phyloP scores from a whole-genome alignment of 2,329 filamentous ascomycete genomes.

The Colletotrichum tamarilloi region DNA sequence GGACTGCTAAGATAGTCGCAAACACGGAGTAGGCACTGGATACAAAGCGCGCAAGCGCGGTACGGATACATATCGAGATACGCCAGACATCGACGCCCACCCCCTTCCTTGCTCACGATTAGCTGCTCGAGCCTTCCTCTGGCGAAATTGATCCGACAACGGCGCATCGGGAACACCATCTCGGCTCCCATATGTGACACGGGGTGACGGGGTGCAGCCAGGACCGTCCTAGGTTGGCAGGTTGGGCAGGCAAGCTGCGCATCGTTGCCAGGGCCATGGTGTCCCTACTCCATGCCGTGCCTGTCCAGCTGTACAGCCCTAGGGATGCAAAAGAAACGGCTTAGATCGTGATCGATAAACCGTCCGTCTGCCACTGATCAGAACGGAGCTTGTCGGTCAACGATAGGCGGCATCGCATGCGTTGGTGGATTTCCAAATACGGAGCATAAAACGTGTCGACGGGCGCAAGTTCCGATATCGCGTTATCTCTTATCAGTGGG shows the following conservation, averaged over 20 bases:
- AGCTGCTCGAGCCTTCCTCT: constrained; percentile 14
- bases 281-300: not conserved
- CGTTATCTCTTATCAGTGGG: constrained; percentile 35
- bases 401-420: not conserved
- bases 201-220: not conserved
- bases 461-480: constrained; percentile 30
- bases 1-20: not conserved
- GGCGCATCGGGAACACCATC: constrained; percentile 13
- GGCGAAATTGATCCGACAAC: constrained; percentile 21
- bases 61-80: constrained; percentile 3
- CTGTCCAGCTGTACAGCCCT: not conserved
- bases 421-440: constrained; percentile 9
- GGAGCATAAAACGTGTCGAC: constrained; percentile 9
- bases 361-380: not conserved
- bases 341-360: not conserved
- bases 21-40: constrained; percentile 19
- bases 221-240: not conserved
- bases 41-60: constrained; percentile 18
- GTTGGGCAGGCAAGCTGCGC: not conserved
- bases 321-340: not conserved
- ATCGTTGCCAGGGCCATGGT: not conserved
- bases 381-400: not conserved
- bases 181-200: constrained; percentile 4
- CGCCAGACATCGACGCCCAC: not conserved
- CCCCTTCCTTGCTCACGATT: constrained; percentile 14